A percentile compares a stretch with the other conserved stretches of the same genome.
Evolutionary conservation across 2,329 filamentous ascomycete species (phyloP).

Genomic region (Trematosphaeria pertusa): DNA sequence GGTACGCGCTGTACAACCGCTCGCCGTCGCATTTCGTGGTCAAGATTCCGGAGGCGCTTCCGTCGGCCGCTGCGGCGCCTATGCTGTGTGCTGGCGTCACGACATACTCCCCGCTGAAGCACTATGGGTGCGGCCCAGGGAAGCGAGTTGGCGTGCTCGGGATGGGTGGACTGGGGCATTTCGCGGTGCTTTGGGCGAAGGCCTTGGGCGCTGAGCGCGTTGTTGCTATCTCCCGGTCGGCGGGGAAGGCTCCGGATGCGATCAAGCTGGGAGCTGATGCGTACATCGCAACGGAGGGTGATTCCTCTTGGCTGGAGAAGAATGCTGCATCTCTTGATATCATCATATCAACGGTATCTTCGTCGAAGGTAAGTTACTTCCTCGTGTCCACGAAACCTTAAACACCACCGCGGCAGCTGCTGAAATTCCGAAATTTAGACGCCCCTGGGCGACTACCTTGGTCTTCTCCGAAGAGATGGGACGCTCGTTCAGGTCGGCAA

Average conservation of each 20-base stretch:
- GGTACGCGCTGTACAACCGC: slow-evolving; percentile 70
- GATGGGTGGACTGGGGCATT: slow-evolving; percentile 75
- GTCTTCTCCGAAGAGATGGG: slow-evolving; percentile 65
- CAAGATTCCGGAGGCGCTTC: slow-evolving; percentile 77
- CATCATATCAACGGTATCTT: slow-evolving; percentile 64
- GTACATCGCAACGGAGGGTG: slow-evolving; percentile 66
- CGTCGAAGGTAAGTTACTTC: slow-evolving; percentile 46
- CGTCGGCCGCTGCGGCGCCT: slow-evolving; percentile 67
- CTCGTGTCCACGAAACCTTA: too few species aligned
- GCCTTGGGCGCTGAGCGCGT: slow-evolving; percentile 73
- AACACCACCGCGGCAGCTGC: too few species aligned
- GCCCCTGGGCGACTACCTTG: slow-evolving; percentile 65
- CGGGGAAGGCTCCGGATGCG: slow-evolving; percentile 67
- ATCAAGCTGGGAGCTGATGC: slow-evolving; percentile 66
- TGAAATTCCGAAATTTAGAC: too few species aligned
- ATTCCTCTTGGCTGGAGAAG: slow-evolving; percentile 64
- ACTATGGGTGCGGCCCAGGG: slow-evolving; percentile 77
- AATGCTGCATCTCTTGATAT: slow-evolving; percentile 62
- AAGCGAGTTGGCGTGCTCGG: slow-evolving; percentile 80
- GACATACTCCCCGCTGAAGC: slow-evolving; percentile 76
- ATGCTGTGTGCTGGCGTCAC: slow-evolving; percentile 87
- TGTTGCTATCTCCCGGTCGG: slow-evolving; percentile 68
- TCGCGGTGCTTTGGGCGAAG: slow-evolving; percentile 73
- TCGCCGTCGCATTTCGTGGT: slow-evolving; percentile 76
- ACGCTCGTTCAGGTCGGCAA: slow-evolving; percentile 71